phyloP scores from a whole-genome alignment of 306 rosid species.

The Alnus glutinosa region DNA sequence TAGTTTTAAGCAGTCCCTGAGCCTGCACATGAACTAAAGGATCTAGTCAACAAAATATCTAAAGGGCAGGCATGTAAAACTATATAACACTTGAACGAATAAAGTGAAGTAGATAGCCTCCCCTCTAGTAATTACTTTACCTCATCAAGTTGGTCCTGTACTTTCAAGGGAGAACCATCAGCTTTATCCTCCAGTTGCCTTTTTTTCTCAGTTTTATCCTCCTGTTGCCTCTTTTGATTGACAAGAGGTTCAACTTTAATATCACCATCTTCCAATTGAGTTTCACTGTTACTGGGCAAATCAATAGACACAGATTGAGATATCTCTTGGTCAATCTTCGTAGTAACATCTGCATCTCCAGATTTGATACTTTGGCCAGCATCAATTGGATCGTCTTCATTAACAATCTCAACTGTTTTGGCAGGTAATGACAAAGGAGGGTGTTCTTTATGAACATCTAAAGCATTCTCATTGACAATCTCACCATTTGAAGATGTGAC shows the following conservation, averaged over 20 bases:
- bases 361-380: conserved; percentile 42
- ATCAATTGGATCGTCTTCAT: conserved; percentile 41
- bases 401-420: conserved; percentile 42
- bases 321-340: conserved; percentile 42
- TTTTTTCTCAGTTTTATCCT: conserved; percentile 1
- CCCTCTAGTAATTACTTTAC: conserved; percentile 45
- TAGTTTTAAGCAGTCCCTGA: conserved; percentile 87
- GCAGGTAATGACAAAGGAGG: conserved; percentile 29
- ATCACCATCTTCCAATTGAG: conserved; percentile 41
- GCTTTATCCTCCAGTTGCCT: conserved; percentile 55
- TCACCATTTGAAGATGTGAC: conserved; percentile 46
- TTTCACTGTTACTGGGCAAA: conserved; percentile 37
- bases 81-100: conserved; percentile 1
- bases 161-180: conserved; percentile 51
- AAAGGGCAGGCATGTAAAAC: conserved; percentile 16
- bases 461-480: conserved; percentile 41
- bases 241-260: conserved; percentile 39
- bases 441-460: conserved; percentile 48
- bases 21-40: conserved; percentile 79
- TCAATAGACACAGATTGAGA: conserved; percentile 47
- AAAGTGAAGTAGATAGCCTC: conserved; percentile 18
- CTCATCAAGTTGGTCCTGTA: conserved; percentile 91
- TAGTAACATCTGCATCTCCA: conserved; percentile 40
- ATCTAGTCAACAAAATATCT: conserved; percentile 48
- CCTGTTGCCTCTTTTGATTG: conserved; percentile 49